Base-by-base conservation (phyloP, 257 asterid genomes). In the Eustoma russellianum region DNA sequence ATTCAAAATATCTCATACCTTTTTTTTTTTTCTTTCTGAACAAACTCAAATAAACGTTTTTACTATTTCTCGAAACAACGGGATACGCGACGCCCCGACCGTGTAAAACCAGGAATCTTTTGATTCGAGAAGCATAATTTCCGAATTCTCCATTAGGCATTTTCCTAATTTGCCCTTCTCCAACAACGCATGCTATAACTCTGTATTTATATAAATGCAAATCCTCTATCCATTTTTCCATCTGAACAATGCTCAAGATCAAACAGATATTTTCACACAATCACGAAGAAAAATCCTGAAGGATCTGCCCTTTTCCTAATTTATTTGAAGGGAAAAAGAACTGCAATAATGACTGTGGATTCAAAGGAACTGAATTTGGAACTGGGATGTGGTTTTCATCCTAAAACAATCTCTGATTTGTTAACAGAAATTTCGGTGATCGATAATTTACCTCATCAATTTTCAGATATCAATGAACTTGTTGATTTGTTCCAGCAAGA, bases 351-450 rank as follows among this genome's bases (percentile, higher is more conserved):
- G 81, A 72, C 48, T 45, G 64, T 74, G 59, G 66, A 52, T 66
- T 66, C 77, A 0, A 59, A 59, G 17, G 86, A 77, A 48, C 79
- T 86, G 60, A 69, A 80, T 57, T 76, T 77, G 74, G 84, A 81
- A 67, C 70, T 49, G 33, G 62, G 71, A 56, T 65, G 66, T 5
- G 13, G 64, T 24, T 54, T 14, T 35, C 35, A 69, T 52, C 79
- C 64, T 41, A 59, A 47, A 52, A 63, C 84, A 53, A 55, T 75
- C 70, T 59, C 52, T 10, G 81, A 59, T 38, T 52, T 88, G 60
- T 13, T 77, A 6, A 45, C 63, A 12, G 68, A 80, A 30, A 65
- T 75, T 14, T 67, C 79, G 52, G 59, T 51, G 81, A 73, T 65
- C 65, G 66, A 40, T 15, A 17, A 61, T 74, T 64, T 62, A 28